Evolutionary conservation across 208 protist species (phyloP).

Genomic region (Wallacemonas collosoma): DNA sequence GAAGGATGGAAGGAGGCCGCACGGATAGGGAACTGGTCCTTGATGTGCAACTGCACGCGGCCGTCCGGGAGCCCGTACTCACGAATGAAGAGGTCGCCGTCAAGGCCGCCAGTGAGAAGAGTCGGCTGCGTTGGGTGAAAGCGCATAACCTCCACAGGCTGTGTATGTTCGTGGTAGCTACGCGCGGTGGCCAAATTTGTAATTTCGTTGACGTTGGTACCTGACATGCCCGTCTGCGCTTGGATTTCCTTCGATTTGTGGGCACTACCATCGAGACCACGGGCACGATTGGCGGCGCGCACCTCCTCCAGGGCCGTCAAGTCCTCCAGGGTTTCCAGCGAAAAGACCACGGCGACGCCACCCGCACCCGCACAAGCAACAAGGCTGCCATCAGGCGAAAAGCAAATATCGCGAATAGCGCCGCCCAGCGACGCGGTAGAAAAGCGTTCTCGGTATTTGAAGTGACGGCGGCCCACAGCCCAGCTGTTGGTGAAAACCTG

Average conservation of each 20-base stretch:
- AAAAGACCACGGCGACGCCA: slow-evolving; percentile 68
- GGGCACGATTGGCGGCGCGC: slow-evolving; percentile 52
- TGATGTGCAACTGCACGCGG: slow-evolving; percentile 56
- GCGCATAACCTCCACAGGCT: slow-evolving; percentile 71
- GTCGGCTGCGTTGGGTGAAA: slow-evolving; percentile 76
- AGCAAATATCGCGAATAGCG: slow-evolving; percentile 60
- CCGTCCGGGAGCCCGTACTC: slow-evolving; percentile 69
- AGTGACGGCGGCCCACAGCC: slow-evolving; percentile 48
- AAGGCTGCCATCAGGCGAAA: slow-evolving; percentile 74
- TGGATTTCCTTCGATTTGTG: slow-evolving; percentile 10
- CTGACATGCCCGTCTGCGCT: slow-evolving; percentile 9
- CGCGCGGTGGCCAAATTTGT: slow-evolving; percentile 75
- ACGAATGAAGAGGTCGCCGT: slow-evolving; percentile 65
- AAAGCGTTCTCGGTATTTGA: slow-evolving; percentile 72
- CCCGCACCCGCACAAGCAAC: slow-evolving; percentile 69
- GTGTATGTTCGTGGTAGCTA: slow-evolving; percentile 68
- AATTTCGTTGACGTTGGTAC: slow-evolving; percentile 76
- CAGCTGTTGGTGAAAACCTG: slow-evolving; percentile 53
- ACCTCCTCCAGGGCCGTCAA: slow-evolving; percentile 62
- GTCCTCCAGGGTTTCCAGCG: slow-evolving; percentile 74
- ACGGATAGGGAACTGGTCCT: slow-evolving; percentile 76
- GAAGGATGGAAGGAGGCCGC: slow-evolving; percentile 71
- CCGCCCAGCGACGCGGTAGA: slow-evolving; percentile 67
- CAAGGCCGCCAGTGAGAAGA: slow-evolving; percentile 65
- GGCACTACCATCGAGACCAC: slow-evolving; percentile 41